Evolutionary conservation across 2,329 filamentous ascomycete genomes (phyloP).

Genomic region (Botrytis fabae): DNA sequence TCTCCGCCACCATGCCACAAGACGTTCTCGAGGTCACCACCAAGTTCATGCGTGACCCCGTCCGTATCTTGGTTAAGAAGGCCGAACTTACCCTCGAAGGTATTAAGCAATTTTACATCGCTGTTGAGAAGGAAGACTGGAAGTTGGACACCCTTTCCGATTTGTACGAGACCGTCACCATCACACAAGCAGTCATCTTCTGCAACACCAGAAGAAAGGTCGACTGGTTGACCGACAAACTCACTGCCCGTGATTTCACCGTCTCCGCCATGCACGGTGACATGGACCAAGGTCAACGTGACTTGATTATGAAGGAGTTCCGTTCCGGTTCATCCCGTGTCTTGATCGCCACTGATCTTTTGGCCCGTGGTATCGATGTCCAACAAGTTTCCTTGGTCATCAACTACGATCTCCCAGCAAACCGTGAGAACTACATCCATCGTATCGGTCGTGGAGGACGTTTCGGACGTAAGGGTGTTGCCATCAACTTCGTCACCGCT

Average conservation of each 20-base stretch:
- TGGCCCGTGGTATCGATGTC: slow-evolving; percentile 99
- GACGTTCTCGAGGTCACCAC: slow-evolving; percentile 99
- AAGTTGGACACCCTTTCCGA: slow-evolving; percentile 99
- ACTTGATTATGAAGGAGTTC: slow-evolving; percentile 99
- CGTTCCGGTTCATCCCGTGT: slow-evolving; percentile 98
- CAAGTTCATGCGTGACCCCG: slow-evolving; percentile 99
- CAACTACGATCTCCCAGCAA: slow-evolving; percentile 99
- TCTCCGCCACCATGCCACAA: slow-evolving; percentile 98
- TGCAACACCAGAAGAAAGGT: slow-evolving; percentile 99
- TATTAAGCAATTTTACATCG: slow-evolving; percentile 99
- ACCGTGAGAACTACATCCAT: slow-evolving; percentile 99
- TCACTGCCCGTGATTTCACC: slow-evolving; percentile 97
- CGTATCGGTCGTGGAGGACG: slow-evolving; percentile 99
- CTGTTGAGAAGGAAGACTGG: slow-evolving; percentile 99
- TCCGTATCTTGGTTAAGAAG: slow-evolving; percentile 99
- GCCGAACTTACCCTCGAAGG: slow-evolving; percentile 98
- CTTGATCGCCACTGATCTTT: slow-evolving; percentile 93
- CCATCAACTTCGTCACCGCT: slow-evolving; percentile 99
- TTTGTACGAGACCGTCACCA: slow-evolving; percentile 98
- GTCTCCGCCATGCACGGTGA: slow-evolving; percentile 99
- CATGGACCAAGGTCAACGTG: slow-evolving; percentile 97
- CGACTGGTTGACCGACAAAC: slow-evolving; percentile 99
- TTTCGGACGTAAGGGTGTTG: slow-evolving; percentile 99
- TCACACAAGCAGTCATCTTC: slow-evolving; percentile 99
- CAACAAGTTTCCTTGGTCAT: slow-evolving; percentile 99